These are phyloP conservation scores for Tetragonia tetragonoides DNA, from an alignment of 148 eudicot genomes.

Conservation along the genomic window DNA sequence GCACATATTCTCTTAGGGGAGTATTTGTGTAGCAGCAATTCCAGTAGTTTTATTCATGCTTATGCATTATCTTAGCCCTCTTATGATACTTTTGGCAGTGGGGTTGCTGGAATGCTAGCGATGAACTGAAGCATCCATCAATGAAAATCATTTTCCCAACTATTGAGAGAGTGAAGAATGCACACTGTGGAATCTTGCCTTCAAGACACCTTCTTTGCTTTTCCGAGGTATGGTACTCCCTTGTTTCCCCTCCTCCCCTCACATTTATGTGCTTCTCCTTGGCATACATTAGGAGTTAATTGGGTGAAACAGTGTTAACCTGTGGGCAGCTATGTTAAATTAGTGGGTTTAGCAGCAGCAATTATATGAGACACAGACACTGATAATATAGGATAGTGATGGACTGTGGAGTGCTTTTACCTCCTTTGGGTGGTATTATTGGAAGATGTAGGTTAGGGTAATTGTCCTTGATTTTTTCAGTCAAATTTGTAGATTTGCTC, in stretches of 20 bases:
- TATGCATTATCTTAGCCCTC: conserved; percentile 4
- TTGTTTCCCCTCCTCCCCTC: not conserved
- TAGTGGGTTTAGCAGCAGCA: not conserved
- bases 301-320: no score
- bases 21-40: not conserved
- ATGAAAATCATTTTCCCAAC: conserved; percentile 73
- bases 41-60: not conserved
- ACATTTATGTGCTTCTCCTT: not conserved
- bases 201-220: conserved; percentile 68
- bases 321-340: not conserved
- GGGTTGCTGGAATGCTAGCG: conserved; percentile 87
- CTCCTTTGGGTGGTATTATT: not conserved
- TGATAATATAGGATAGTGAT: not conserved
- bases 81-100: conserved; percentile 49
- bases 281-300: not conserved
- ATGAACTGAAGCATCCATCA: conserved; percentile 72
- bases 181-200: conserved; percentile 62
- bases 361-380: not conserved
- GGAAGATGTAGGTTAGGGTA: not conserved
- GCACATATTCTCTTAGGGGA: not conserved
- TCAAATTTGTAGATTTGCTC: not conserved
- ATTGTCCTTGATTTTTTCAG: not conserved
- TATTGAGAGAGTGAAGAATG: conserved; percentile 75
- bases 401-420: not conserved
- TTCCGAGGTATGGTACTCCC: conserved; percentile 56